These are phyloP conservation scores for Aspergillus novoparasiticus DNA, from an alignment of 2,329 filamentous ascomycete species.

Conservation along the genomic window DNA sequence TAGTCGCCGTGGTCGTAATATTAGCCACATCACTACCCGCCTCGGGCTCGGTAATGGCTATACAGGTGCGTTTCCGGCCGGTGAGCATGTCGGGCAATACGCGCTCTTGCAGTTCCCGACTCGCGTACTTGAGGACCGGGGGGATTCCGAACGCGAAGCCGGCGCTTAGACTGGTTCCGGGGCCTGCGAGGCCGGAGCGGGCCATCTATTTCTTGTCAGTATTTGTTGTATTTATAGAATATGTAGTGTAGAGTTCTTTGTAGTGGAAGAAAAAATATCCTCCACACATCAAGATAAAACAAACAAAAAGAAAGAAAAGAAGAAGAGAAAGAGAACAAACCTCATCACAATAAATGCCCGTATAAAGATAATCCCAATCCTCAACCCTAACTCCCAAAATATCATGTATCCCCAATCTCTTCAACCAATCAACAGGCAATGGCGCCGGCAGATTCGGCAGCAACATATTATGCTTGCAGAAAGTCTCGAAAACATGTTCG, in stretches of 20 bases:
- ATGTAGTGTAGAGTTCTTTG: neutral
- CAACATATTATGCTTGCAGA: constrained; percentile 68
- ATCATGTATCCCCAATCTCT: constrained; percentile 65
- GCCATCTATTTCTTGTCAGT: constrained; percentile 53
- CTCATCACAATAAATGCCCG: constrained; percentile 70
- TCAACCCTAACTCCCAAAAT: constrained; percentile 70
- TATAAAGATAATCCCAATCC: constrained; percentile 73
- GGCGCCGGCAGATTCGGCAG: constrained; percentile 71
- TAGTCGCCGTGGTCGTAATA: constrained; percentile 68
- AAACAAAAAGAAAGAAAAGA: too few relatives aligned
- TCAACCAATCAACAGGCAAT: constrained; percentile 68
- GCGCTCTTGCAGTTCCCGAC: constrained; percentile 61
- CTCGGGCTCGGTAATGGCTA: constrained; percentile 77
- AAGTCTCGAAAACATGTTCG: constrained; percentile 64
- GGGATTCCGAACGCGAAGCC: constrained; percentile 74
- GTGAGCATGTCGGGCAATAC: constrained; percentile 70
- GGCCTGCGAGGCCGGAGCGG: constrained; percentile 66
- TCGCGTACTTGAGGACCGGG: constrained; percentile 70
- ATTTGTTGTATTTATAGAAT: neutral
- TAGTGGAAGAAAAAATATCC: too few relatives aligned
- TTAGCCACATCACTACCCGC: constrained; percentile 75
- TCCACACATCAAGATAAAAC: too few relatives aligned
- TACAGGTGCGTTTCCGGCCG: constrained; percentile 68
- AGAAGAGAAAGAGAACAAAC: constrained; percentile 33
- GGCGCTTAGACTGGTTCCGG: constrained; percentile 65